Evolutionary conservation across 1,139 yeast genomes (phyloP), one percentile per base, ranked within the genome.

Genomic region (Lodderomyces metapsilosis): DNA sequence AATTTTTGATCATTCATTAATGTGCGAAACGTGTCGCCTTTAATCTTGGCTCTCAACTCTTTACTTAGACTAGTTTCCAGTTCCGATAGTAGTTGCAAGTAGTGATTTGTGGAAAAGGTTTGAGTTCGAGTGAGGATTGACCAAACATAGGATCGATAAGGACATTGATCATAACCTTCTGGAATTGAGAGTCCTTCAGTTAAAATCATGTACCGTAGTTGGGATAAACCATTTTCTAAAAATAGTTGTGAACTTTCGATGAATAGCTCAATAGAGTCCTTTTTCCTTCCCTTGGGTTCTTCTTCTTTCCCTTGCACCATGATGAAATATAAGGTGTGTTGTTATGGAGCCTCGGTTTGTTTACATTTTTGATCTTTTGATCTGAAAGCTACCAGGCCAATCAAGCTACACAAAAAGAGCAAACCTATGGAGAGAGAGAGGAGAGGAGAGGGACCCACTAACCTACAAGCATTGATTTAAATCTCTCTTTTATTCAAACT

Each of bases 21-120:
- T 0, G 97, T 89, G 41, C 97, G 66, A 54, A 88, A 88, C 1
- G 96, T 87, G 56, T 89, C 97, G 59, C 89, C 87, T 46, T 83
- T 76, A 48, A 89, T 89, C 61, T 89, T 89, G 39, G 77, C 73
- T 47, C 82, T 80, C 3, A 82, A 71, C 21, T 66, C 73, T 4
- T 59, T 57, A 12, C 60, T 46, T 18, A 72, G 53, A 0, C 67
- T 59, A 4, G 78, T 71, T 2, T 86, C 80, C 0, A 89, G 88
- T 28, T 68, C 62, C 10, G 71, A 59, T 1, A 89, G 73, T 21
- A 86, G 62, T 10, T 71, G 63, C 24, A 80, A 46, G 57, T 89
- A 89, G 34, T 68, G 61, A 17, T 71, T 67, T 1, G 80, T 66
- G 7, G 80, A 70, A 36, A 76, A 71, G 31, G 86, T 83, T 2